Evolutionary conservation across 2,329 filamentous ascomycete genomes (phyloP).

Genomic region (Sphaerostilbella broomeana): DNA sequence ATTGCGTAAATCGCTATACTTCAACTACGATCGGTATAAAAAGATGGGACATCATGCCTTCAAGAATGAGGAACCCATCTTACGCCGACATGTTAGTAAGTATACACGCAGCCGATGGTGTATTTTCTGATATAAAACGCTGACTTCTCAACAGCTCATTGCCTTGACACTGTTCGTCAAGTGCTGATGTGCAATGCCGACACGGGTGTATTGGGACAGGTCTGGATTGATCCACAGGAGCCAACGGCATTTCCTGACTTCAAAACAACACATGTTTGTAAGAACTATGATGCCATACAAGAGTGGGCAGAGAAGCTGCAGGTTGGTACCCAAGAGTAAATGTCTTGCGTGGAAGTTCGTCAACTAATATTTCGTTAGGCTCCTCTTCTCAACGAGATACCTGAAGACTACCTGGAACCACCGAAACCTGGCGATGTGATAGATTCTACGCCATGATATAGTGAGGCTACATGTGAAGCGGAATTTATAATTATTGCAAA

Average conservation of each 20-base stretch:
- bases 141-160: constrained; percentile 34
- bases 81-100: constrained; percentile 52
- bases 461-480: too few relatives aligned
- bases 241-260: constrained; percentile 53
- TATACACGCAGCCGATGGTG: too few relatives aligned
- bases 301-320: constrained; percentile 50
- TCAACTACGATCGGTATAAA: constrained; percentile 54
- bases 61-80: constrained; percentile 46
- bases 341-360: neutral
- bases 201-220: constrained; percentile 52
- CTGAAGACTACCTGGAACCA: constrained; percentile 17
- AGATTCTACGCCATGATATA: constrained; percentile 3
- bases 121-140: neutral
- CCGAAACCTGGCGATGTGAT: constrained; percentile 14
- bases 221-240: constrained; percentile 46
- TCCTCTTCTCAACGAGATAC: constrained; percentile 16
- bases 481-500: too few relatives aligned
- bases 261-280: constrained; percentile 53
- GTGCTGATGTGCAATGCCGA: constrained; percentile 58
- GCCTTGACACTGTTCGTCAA: constrained; percentile 55
- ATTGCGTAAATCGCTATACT: constrained; percentile 50
- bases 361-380: constrained; percentile 10
- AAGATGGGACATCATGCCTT: constrained; percentile 45
- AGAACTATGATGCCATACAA: constrained; percentile 48
- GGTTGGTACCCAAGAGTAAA: constrained; percentile 19